These are phyloP conservation scores for Phytophthora rubi DNA, from an alignment of 352 stramenopile species.

Conservation along the genomic window DNA sequence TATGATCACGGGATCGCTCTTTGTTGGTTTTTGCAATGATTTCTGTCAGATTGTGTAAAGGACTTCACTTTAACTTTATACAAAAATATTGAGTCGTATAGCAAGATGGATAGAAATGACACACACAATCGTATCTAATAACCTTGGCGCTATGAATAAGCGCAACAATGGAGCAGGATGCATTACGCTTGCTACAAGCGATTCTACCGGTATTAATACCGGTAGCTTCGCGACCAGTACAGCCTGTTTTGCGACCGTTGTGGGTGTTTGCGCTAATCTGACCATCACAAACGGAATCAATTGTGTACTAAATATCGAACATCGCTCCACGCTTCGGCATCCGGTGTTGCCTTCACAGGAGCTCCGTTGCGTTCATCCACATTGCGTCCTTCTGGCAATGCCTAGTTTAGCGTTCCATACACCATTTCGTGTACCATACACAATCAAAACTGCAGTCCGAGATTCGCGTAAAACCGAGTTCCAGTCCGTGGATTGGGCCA, in stretches of 20 bases:
- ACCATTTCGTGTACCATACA: conserved; percentile 3
- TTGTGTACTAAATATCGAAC: too few relatives aligned
- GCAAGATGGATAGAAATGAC: too few relatives aligned
- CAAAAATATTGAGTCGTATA: too few relatives aligned
- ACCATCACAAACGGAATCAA: too few relatives aligned
- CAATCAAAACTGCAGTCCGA: neutral
- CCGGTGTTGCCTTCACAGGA: neutral
- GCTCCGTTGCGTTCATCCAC: neutral
- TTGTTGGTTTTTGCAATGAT: too few relatives aligned
- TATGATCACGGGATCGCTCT: too few relatives aligned
- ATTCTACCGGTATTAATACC: neutral
- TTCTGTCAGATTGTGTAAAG: too few relatives aligned
- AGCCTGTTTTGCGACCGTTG: neutral
- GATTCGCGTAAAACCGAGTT: conserved; percentile 27
- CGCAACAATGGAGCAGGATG: neutral
- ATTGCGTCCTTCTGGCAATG: neutral
- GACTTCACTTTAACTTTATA: too few relatives aligned
- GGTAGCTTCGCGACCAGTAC: neutral
- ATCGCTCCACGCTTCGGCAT: neutral
- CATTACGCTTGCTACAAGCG: neutral
- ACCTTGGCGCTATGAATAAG: too few relatives aligned
- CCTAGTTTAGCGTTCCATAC: neutral
- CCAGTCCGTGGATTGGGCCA: conserved; percentile 25
- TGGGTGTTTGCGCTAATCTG: too few relatives aligned
- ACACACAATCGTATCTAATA: too few relatives aligned